Percentiles rank a stretch among this genome's conserved stretches.
Evolutionary conservation across 805 yeast genomes (phyloP).

Genomic region (Candida maris): DNA sequence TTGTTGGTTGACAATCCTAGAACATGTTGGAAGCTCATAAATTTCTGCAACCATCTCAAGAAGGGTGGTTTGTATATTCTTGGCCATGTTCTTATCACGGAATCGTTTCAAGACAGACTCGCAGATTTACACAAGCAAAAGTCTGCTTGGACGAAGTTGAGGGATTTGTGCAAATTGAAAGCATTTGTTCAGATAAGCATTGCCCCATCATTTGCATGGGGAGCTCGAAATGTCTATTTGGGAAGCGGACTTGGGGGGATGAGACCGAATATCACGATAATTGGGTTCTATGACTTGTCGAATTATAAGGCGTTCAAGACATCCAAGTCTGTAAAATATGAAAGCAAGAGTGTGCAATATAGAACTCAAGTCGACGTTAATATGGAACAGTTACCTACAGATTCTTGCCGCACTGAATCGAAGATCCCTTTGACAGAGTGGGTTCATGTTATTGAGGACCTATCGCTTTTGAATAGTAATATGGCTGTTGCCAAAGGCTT

Average conservation of each 20-base stretch:
- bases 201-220: constrained; percentile 90
- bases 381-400: constrained; percentile 46
- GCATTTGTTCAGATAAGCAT: constrained; percentile 93
- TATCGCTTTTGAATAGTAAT: constrained; percentile 82
- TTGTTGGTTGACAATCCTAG: constrained; percentile 88
- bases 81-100: constrained; percentile 83
- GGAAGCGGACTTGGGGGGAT: constrained; percentile 98
- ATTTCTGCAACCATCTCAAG: constrained; percentile 89
- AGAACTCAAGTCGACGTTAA: constrained; percentile 22
- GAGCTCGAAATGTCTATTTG: constrained; percentile 83
- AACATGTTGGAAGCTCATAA: constrained; percentile 85
- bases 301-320: constrained; percentile 17
- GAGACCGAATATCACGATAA: constrained; percentile 91
- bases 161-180: constrained; percentile 76
- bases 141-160: constrained; percentile 76
- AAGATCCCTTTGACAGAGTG: constrained; percentile 73
- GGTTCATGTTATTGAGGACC: constrained; percentile 90
- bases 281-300: constrained; percentile 78
- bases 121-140: constrained; percentile 70
- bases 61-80: constrained; percentile 91
- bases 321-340: constrained; percentile 22
- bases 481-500: constrained; percentile 95
- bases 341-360: constrained; percentile 22
- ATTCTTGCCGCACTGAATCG: constrained; percentile 65
- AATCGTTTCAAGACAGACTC: constrained; percentile 58